Conservation (phyloP, 2,329 filamentous ascomycete species). For the Alternaria burnsii region DNA sequence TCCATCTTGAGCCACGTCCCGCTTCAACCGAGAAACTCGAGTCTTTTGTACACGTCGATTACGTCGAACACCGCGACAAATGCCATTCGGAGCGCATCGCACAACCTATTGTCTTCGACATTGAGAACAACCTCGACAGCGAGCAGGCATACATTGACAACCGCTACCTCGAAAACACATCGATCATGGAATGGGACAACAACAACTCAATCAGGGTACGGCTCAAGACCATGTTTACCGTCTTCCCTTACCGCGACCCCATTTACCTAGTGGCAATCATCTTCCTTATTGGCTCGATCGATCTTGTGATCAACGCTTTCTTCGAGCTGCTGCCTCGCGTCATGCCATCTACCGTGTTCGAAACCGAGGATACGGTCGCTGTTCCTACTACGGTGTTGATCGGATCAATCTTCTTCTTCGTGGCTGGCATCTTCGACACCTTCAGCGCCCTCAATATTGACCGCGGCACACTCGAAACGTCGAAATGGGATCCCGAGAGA, state of each 20-base stretch:
- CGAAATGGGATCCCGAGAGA: slow-evolving; percentile 15
- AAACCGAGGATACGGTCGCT: slow-evolving; percentile 29
- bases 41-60: slow-evolving; percentile 29
- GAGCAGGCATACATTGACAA: slow-evolving; percentile 2
- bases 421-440: slow-evolving; percentile 37
- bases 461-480: slow-evolving; percentile 23
- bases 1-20: slow-evolving; percentile 26
- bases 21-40: slow-evolving; percentile 27
- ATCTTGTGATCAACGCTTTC: slow-evolving; percentile 38
- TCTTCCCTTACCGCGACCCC: slow-evolving; percentile 39
- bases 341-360: slow-evolving; percentile 16
- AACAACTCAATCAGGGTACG: slow-evolving; percentile 6
- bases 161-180: neutral
- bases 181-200: slow-evolving; percentile 8
- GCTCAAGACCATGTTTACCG: slow-evolving; percentile 27
- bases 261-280: slow-evolving; percentile 41
- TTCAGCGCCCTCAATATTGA: slow-evolving; percentile 37
- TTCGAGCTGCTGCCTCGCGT: slow-evolving; percentile 36
- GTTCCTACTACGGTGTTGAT: slow-evolving; percentile 35
- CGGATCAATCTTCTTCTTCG: slow-evolving; percentile 39
- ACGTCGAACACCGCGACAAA: slow-evolving; percentile 31
- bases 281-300: slow-evolving; percentile 35
- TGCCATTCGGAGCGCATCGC: slow-evolving; percentile 29
- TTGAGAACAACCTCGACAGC: slow-evolving; percentile 2
- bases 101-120: slow-evolving; percentile 5